phyloP scores from a whole-genome alignment of 352 stramenopile genomes.

The Albugo candida region DNA sequence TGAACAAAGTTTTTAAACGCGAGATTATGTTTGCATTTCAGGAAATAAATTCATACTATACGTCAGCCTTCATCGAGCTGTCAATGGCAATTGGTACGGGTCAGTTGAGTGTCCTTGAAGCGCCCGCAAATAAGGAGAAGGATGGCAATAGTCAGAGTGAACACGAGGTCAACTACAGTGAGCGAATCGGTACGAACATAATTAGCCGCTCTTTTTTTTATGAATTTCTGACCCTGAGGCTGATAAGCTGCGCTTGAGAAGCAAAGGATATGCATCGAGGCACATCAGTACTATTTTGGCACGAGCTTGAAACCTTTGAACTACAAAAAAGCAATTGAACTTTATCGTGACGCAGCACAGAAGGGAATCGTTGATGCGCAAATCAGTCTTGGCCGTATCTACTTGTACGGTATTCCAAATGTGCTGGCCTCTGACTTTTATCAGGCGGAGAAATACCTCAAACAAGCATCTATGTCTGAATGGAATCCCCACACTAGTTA shows the following conservation, averaged over 20 bases:
- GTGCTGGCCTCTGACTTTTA: conserved; percentile 31
- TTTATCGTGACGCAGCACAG: conserved; percentile 23
- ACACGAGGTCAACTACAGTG: too few relatives aligned
- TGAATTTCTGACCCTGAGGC: too few relatives aligned
- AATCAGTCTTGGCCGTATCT: conserved; percentile 44
- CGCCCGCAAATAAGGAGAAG: too few relatives aligned
- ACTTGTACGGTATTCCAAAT: conserved; percentile 13
- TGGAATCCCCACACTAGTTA: conserved; percentile 7
- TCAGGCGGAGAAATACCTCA: conserved; percentile 30
- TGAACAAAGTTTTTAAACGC: conserved; percentile 61
- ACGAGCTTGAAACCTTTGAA: too few relatives aligned
- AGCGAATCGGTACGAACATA: too few relatives aligned
- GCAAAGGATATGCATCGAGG: conserved; percentile 26
- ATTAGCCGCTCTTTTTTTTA: too few relatives aligned
- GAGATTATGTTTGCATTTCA: conserved; percentile 65
- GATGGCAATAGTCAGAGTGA: too few relatives aligned
- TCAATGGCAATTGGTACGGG: conserved; percentile 36
- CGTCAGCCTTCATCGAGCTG: conserved; percentile 63
- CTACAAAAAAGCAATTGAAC: conserved; percentile 16
- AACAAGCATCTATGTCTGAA: conserved; percentile 1
- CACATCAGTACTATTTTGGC: conserved; percentile 15
- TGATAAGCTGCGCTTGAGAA: too few relatives aligned
- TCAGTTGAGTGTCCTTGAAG: too few relatives aligned
- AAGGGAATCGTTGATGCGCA: conserved; percentile 22
- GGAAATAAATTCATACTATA: conserved; percentile 76